Base-by-base conservation (phyloP, 1,284 basidiomycete species). In the Trichosporon asahii region DNA sequence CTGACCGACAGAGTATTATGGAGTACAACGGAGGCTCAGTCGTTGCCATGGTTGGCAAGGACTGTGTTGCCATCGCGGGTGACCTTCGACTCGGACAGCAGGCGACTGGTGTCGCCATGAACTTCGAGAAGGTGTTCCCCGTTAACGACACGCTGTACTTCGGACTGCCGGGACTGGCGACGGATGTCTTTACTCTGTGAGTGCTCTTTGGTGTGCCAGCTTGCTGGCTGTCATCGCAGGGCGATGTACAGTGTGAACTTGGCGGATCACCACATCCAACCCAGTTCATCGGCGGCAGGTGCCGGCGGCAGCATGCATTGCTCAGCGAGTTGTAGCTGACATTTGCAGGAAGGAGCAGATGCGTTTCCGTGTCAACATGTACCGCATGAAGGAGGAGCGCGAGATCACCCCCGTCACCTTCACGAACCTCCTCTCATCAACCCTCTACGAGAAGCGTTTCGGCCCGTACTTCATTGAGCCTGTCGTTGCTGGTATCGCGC, bases 381-480 rank as follows among this genome's bases (percentile, higher is more conserved):
- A 98, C 86, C 93, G 93, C 65, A 98, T 99, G 89, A 99, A 99
- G 86, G 97, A 99, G 83, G 96, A 98, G 82, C 89, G 97, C 72
- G 91, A 95, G 78, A 98, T 99, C 79, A 91, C 95, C 77, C 97
- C 97, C 64, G 90, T 95, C 85, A 95, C 94, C 8, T 98, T 99
- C 84, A 92, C 95, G 27, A 93, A 96, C 80, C 90, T 99, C 74
- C 91, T 98, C 73, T 95, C 93, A 67, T 95, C 93, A 68, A 97
- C 96, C n/a, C 88, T 99, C 31, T 99, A 99, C 84, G 95, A 98
- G 85, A 90, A 90, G 81, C 90, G 96, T 76, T 99, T 98, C 78
- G 94, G 94, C 1, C 95, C 96, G 23, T 99, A 94, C 87, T 98
- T 96, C 85, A 90, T 96, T 77, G 95, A 98, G 83, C 97, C 97